Percentiles rank a stretch among this genome's conserved stretches.
Evolutionary conservation across 345 rosid species (phyloP).

Genomic region (Ceriops zippeliana): DNA sequence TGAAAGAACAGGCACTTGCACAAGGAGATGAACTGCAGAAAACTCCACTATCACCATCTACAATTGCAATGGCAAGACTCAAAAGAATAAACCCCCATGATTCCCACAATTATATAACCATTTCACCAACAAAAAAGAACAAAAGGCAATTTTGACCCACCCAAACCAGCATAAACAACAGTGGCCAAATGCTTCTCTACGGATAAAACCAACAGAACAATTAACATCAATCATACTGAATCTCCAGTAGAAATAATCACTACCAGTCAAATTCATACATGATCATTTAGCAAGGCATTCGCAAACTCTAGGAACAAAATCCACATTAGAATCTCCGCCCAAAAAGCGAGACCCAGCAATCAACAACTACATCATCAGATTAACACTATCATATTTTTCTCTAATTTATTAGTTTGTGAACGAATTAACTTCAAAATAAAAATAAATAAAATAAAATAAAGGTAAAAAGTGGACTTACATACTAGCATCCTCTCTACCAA

Average conservation of each 20-base stretch:
- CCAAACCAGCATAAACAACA: background rate
- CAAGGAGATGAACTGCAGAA: background rate
- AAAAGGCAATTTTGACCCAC: no score
- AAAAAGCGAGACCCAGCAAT: no score
- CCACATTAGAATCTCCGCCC: no score
- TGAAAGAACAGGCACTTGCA: background rate
- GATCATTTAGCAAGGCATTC: no score
- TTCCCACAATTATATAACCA: no score
- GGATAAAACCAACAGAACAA: background rate
- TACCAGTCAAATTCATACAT: no score
- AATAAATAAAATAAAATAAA: background rate
- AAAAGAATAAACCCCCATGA: background rate
- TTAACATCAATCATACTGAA: background rate
- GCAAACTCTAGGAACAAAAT: no score
- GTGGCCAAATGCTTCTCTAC: background rate
- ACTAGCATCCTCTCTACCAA: constrained; percentile 98
- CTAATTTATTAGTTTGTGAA: no score
- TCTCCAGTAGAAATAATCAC: no score
- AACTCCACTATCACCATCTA: background rate
- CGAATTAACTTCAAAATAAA: background rate
- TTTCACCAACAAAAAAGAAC: no score
- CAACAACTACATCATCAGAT: no score
- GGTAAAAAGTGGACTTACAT: constrained; percentile 53
- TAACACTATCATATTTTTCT: no score
- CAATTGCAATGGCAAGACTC: background rate